A percentile compares a stretch with the other conserved stretches of the same genome.
Conservation (phyloP, 805 yeast genomes). For the Maudiozyma pseudohumilis region DNA sequence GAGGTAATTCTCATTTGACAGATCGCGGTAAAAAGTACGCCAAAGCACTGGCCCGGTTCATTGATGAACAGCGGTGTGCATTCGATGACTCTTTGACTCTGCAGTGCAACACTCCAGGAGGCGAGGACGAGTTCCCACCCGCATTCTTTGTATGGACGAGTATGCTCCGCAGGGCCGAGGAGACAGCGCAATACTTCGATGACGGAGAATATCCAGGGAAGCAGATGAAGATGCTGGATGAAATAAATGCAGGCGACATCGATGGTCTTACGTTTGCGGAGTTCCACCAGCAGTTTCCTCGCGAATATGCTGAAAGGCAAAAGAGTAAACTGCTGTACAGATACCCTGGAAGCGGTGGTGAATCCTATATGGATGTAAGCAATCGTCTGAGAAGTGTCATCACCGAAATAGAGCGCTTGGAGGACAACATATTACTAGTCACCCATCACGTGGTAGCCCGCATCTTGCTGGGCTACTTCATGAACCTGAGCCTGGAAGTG, state of each 20-base stretch:
- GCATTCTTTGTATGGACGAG: slow-evolving; percentile 92
- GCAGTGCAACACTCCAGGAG: slow-evolving; percentile 26
- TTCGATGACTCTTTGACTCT: slow-evolving; percentile 49
- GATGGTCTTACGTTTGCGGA: slow-evolving; percentile 91
- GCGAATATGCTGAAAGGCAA: slow-evolving; percentile 68
- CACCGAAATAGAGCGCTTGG: slow-evolving; percentile 84
- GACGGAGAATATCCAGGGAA: slow-evolving; percentile 68
- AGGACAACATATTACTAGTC: slow-evolving; percentile 74
- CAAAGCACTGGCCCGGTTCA: slow-evolving; percentile 61
- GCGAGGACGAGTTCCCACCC: slow-evolving; percentile 19
- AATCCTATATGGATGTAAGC: slow-evolving; percentile 86
- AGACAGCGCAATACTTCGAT: slow-evolving; percentile 68
- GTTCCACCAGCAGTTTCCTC: slow-evolving; percentile 60
- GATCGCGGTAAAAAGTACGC: slow-evolving; percentile 70
- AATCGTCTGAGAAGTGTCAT: slow-evolving; percentile 82
- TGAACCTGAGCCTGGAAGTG: slow-evolving; percentile 68
- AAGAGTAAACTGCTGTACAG: slow-evolving; percentile 73
- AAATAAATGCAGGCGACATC: slow-evolving; percentile 83
- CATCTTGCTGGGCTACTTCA: slow-evolving; percentile 76
- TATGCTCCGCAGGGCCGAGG: slow-evolving; percentile 67
- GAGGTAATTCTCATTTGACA: slow-evolving; percentile 82
- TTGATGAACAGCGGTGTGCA: slow-evolving; percentile 55
- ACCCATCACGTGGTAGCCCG: slow-evolving; percentile 90
- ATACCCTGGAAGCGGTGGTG: slow-evolving; percentile 97
- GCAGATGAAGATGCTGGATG: slow-evolving; percentile 89